Conservation (phyloP, 2,329 filamentous ascomycete genomes). For the Aureobasidium subglaciale region DNA sequence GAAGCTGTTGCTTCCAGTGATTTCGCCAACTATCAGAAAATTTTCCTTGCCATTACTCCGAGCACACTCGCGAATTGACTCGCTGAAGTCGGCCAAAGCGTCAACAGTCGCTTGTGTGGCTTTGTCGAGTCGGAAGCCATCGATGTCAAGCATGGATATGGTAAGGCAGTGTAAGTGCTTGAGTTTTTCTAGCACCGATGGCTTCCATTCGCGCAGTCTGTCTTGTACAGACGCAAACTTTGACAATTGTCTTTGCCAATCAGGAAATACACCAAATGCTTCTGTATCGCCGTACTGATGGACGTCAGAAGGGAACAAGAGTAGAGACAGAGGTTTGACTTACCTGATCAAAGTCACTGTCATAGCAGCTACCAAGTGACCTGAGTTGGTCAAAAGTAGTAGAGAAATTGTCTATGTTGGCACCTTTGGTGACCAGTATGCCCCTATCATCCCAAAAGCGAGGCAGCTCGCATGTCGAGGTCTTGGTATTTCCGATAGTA, state of each 20-base stretch:
- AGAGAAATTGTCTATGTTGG: background rate
- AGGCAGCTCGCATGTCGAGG: constrained; percentile 46
- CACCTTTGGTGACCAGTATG: constrained; percentile 14
- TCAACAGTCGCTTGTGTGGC: constrained; percentile 58
- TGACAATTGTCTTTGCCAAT: constrained; percentile 57
- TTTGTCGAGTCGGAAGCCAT: constrained; percentile 62
- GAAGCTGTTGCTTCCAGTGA: constrained; percentile 56
- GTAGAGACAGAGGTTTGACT: constrained; percentile 24
- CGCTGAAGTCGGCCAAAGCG: constrained; percentile 51
- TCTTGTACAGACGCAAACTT: constrained; percentile 63
- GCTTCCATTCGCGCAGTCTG: constrained; percentile 57
- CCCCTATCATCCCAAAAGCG: constrained; percentile 56
- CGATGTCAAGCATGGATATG: constrained; percentile 56
- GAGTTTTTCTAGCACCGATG: constrained; percentile 50
- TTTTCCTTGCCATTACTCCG: constrained; percentile 51
- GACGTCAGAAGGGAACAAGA: background rate
- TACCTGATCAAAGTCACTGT: constrained; percentile 40
- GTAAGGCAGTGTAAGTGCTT: constrained; percentile 57
- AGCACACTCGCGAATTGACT: constrained; percentile 52
- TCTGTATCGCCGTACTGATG: constrained; percentile 55
- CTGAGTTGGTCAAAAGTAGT: constrained; percentile 46
- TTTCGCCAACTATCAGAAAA: constrained; percentile 58
- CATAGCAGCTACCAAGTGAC: background rate
- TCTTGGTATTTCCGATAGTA: constrained; percentile 45
- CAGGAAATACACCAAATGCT: constrained; percentile 56